Evolutionary conservation across 306 rosid species (phyloP).

Genomic region (Quercus bicolor): DNA sequence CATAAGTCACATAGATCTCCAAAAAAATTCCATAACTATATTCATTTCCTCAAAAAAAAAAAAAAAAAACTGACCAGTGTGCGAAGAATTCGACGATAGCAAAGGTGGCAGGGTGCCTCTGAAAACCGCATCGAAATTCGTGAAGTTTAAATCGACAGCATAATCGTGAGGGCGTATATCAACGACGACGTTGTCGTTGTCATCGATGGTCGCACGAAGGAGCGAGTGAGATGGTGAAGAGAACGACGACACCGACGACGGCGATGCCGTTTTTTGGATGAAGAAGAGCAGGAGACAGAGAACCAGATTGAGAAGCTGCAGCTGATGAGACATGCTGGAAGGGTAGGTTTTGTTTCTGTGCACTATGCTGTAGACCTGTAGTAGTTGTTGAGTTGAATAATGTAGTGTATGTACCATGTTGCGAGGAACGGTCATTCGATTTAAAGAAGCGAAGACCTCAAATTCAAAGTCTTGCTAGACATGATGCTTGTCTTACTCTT

Average conservation of each 20-base stretch:
- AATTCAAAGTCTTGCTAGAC: too few species aligned
- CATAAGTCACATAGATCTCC: too few species aligned
- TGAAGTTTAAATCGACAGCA: conserved; percentile 67
- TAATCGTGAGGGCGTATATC: conserved; percentile 39
- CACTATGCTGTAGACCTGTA: too few species aligned
- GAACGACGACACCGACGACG: conserved; percentile 14
- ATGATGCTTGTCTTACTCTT: too few species aligned
- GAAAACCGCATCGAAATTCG: conserved; percentile 66
- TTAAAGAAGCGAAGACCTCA: too few species aligned
- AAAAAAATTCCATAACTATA: neutral
- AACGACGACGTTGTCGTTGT: neutral
- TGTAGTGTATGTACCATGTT: too few species aligned
- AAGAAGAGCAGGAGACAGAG: conserved; percentile 37
- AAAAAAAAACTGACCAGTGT: conserved; percentile 57
- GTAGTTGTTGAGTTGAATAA: too few species aligned
- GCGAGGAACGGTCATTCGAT: too few species aligned
- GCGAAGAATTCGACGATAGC: conserved; percentile 90
- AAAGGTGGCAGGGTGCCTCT: conserved; percentile 65
- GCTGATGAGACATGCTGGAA: neutral
- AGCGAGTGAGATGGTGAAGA: conserved; percentile 58
- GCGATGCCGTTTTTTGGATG: conserved; percentile 27
- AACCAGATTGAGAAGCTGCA: conserved; percentile 34
- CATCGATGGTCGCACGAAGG: conserved; percentile 47
- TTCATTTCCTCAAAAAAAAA: neutral
- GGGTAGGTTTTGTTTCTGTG: too few species aligned